Conservation (phyloP, 805 yeast species). For the Scheffersomyces amazonensis region DNA sequence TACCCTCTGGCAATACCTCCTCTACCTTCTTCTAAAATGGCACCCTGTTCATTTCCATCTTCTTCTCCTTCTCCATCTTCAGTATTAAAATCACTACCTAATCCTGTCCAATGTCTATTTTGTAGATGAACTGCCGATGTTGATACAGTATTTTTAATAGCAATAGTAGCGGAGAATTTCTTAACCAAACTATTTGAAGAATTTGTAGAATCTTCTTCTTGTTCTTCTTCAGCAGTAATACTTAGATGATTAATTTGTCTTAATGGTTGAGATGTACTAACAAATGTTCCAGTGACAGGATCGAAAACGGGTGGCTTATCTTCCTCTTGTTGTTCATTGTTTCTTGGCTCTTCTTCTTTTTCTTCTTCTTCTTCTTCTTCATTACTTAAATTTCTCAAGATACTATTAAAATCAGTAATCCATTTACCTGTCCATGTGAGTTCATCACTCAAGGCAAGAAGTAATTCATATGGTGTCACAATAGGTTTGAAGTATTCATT, state of each 20-base stretch:
- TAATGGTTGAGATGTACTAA: conserved; percentile 71
- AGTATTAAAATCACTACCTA: conserved; percentile 81
- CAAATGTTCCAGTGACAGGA: conserved; percentile 79
- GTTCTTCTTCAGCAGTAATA: conserved; percentile 43
- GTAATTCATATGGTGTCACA: conserved; percentile 88
- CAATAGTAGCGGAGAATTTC: conserved; percentile 55
- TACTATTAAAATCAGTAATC: conserved; percentile 73
- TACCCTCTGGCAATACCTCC: conserved; percentile 92
- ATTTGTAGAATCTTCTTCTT: conserved; percentile 11
- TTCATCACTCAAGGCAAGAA: conserved; percentile 73
- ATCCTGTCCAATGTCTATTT: conserved; percentile 78
- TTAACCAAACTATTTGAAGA: conserved; percentile 44
- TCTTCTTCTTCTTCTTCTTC: conserved; percentile 24
- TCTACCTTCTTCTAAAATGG: conserved; percentile 76
- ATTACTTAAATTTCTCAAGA: conserved; percentile 39
- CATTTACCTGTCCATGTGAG: conserved; percentile 92
- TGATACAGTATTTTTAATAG: conserved; percentile 76
- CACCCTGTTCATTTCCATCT: conserved; percentile 56
- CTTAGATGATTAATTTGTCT: conserved; percentile 64
- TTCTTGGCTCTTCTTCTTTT: conserved; percentile 15
- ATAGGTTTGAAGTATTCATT: conserved; percentile 88
- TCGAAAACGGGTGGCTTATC: conserved; percentile 76
- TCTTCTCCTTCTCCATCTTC: conserved; percentile 37
- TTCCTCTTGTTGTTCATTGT: conserved; percentile 26
- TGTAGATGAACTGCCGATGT: conserved; percentile 83